A percentile compares a stretch with the other conserved stretches of the same genome.
Conservation (phyloP, 495 filamentous ascomycete species). For the Aspergillus avenaceus region DNA sequence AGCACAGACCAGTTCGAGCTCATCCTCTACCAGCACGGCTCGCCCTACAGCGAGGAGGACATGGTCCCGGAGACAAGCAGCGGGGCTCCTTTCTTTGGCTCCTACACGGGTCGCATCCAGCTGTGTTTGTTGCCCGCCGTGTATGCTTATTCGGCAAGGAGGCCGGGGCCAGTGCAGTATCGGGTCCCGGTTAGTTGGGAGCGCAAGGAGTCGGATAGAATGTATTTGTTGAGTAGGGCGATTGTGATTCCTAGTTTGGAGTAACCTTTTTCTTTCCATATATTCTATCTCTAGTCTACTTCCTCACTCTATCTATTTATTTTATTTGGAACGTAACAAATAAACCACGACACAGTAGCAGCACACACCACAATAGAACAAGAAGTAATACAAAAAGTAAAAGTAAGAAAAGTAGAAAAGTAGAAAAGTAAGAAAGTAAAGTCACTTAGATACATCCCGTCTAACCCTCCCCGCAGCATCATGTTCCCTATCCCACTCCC, state of each 20-base stretch:
- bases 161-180: neutral
- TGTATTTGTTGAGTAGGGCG: neutral
- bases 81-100: neutral
- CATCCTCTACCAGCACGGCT: neutral
- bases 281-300: too few relatives aligned
- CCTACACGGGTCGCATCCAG: neutral
- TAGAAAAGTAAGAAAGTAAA: too few relatives aligned
- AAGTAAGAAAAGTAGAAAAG: too few relatives aligned
- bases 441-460: neutral
- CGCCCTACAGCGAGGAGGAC: neutral
- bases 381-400: too few relatives aligned
- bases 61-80: neutral
- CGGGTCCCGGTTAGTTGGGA: neutral
- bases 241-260: neutral
- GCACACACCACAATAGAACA: too few relatives aligned
- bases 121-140: neutral
- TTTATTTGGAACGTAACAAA: neutral
- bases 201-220: neutral
- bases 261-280: too few relatives aligned
- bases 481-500: constrained; percentile 51
- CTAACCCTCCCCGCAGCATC: constrained; percentile 43
- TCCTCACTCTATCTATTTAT: too few relatives aligned
- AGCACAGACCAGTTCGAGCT: neutral
- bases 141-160: neutral
- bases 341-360: too few relatives aligned